Evolutionary conservation across 2,329 filamentous ascomycete genomes (phyloP).

Genomic region (Penicillium vulpinum): DNA sequence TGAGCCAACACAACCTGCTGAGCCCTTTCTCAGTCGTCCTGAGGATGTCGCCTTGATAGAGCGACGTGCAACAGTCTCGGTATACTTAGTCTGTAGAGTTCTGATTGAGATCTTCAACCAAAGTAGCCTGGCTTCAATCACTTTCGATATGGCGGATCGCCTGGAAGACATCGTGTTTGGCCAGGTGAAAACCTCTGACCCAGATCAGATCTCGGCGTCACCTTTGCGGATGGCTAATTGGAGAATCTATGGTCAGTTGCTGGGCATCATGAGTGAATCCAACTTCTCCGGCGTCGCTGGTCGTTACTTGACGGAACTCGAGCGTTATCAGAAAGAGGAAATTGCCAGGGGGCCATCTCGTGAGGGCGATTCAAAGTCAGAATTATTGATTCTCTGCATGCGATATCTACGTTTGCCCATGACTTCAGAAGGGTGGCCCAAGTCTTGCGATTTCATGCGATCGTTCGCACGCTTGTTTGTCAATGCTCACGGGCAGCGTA

Average conservation of each 20-base stretch:
- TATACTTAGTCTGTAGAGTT: constrained; percentile 92
- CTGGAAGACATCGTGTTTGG: constrained; percentile 94
- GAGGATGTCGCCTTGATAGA: constrained; percentile 78
- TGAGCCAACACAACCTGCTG: constrained; percentile 60
- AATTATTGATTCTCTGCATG: constrained; percentile 87
- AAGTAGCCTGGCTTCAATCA: constrained; percentile 78
- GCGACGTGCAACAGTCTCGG: constrained; percentile 87
- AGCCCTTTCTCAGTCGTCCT: constrained; percentile 53
- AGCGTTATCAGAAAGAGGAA: constrained; percentile 73
- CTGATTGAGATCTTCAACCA: constrained; percentile 92
- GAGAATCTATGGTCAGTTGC: constrained; percentile 86
- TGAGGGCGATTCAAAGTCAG: constrained; percentile 76
- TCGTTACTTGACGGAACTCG: constrained; percentile 79
- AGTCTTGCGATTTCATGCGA: constrained; percentile 85
- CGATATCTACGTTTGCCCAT: constrained; percentile 79
- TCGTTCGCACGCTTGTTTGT: constrained; percentile 79
- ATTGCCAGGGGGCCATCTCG: constrained; percentile 47
- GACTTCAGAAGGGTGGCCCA: constrained; percentile 73
- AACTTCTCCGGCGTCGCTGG: constrained; percentile 83
- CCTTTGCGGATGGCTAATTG: constrained; percentile 89
- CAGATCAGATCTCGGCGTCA: constrained; percentile 69
- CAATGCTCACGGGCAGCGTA: constrained; percentile 78
- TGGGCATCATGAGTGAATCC: constrained; percentile 94
- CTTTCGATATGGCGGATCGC: constrained; percentile 87
- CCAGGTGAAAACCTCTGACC: constrained; percentile 86